Conservation (phyloP, 1,284 basidiomycete species). For the Vanrija sp. region DNA sequence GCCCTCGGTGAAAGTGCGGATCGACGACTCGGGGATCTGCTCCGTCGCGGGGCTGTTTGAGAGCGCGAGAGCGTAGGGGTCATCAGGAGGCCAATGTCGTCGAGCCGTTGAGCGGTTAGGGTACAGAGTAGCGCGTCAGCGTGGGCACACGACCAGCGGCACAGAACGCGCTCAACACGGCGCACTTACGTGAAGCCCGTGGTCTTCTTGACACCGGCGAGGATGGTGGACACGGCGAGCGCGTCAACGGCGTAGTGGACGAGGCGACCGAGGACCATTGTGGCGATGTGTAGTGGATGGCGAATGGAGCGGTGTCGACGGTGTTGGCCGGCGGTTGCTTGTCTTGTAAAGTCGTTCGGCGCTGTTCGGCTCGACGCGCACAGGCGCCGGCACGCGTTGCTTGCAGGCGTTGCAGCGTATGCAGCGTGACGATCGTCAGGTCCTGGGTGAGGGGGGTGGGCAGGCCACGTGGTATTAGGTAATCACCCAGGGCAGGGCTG, state of each 20-base stretch:
- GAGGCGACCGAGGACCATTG: slow-evolving; percentile 63
- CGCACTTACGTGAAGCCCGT: slow-evolving; percentile 78
- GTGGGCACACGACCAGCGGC: background rate
- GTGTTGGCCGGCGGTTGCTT: too few species aligned
- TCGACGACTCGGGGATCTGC: slow-evolving; percentile 67
- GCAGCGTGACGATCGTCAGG: too few species aligned
- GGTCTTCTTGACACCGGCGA: slow-evolving; percentile 86
- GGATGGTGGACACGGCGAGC: slow-evolving; percentile 77
- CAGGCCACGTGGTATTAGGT: too few species aligned
- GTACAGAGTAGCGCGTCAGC: background rate
- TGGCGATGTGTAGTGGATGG: slow-evolving; percentile 54
- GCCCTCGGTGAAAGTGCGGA: slow-evolving; percentile 69
- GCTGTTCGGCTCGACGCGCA: too few species aligned
- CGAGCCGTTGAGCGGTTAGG: background rate
- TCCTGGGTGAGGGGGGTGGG: too few species aligned
- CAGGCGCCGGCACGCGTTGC: too few species aligned
- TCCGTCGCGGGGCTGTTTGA: slow-evolving; percentile 62
- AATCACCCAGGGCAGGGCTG: too few species aligned
- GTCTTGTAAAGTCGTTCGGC: too few species aligned
- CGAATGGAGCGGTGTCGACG: too few species aligned
- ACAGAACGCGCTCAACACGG: too few species aligned
- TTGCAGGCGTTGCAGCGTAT: too few species aligned
- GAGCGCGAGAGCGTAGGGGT: background rate
- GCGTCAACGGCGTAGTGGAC: slow-evolving; percentile 82
- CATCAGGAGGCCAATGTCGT: background rate